These are phyloP conservation scores for Metschnikowia lunata DNA, from an alignment of 805 yeast species.

Conservation along the genomic window DNA sequence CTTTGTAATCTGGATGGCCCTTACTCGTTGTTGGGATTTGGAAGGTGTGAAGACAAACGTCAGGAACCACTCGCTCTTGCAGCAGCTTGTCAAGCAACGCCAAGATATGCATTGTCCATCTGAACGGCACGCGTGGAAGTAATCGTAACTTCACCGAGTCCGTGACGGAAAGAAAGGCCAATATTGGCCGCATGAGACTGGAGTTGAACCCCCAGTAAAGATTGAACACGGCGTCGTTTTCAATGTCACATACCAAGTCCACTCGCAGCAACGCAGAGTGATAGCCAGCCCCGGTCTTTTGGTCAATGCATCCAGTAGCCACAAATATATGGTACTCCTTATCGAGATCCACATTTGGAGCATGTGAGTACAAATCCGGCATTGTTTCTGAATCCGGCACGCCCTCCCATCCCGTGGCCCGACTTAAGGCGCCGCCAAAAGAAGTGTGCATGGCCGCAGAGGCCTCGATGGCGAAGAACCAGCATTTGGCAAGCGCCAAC, in stretches of 20 bases:
- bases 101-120: conserved; percentile 14
- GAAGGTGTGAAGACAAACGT: conserved; percentile 17
- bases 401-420: conserved; percentile 1
- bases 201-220: conserved; percentile 32
- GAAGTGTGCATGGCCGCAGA: conserved; percentile 19
- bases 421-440: conserved; percentile 12
- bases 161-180: conserved; percentile 23
- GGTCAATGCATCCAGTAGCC: conserved; percentile 31
- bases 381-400: background rate
- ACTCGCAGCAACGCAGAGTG: conserved; percentile 28
- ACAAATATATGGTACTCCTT: conserved; percentile 18
- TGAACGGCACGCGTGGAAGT: conserved; percentile 16
- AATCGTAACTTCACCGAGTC: conserved; percentile 21
- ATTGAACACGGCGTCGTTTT: conserved; percentile 22
- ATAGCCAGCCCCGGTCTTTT: conserved; percentile 24
- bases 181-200: conserved; percentile 22
- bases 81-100: conserved; percentile 17
- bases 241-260: conserved; percentile 21
- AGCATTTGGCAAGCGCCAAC: conserved; percentile 23
- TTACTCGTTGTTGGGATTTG: conserved; percentile 23
- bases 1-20: conserved; percentile 27
- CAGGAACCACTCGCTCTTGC: conserved; percentile 24
- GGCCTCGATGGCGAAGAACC: conserved; percentile 27
- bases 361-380: conserved; percentile 2
- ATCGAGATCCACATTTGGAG: conserved; percentile 6